A percentile compares a stretch with the other conserved stretches of the same genome.
Conservation (phyloP, 257 asterid genomes). For the Solanum sparsipilum region DNA sequence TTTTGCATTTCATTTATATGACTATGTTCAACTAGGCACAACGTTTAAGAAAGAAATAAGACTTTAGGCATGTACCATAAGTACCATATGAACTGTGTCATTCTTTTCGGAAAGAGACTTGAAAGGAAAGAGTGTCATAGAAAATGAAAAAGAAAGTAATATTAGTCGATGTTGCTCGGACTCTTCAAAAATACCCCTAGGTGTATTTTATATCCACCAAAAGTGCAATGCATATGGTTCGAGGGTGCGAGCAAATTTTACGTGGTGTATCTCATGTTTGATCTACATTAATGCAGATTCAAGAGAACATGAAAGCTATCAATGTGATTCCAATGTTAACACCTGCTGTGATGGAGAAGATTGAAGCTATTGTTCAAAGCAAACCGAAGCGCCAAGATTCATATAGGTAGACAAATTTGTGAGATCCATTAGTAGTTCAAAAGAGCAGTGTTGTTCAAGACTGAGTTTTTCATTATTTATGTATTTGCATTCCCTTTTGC, state of each 20-base stretch:
- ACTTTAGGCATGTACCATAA: neutral
- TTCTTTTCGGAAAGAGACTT: neutral
- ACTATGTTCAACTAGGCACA: neutral
- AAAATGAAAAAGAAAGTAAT: neutral
- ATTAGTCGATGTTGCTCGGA: neutral
- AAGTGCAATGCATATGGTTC: neutral
- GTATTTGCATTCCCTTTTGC: neutral
- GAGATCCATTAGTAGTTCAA: neutral
- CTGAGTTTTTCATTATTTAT: neutral
- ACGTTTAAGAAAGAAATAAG: neutral
- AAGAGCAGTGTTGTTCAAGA: neutral
- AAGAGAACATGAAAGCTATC: slow-evolving; percentile 93
- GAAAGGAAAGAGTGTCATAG: neutral
- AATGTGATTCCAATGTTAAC: slow-evolving; percentile 77
- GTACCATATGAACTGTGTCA: neutral
- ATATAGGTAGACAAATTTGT: slow-evolving; percentile 34
- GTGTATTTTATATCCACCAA: too few relatives aligned
- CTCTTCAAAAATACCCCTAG: neutral
- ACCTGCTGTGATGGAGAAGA: slow-evolving; percentile 67
- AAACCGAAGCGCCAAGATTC: slow-evolving; percentile 88
- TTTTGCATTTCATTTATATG: neutral
- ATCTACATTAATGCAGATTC: slow-evolving; percentile 35
- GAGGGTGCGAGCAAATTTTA: neutral
- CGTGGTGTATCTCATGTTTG: neutral
- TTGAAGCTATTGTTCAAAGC: slow-evolving; percentile 75